phyloP scores from a whole-genome alignment of 305 asterid genomes.

The Solanum chacoense region DNA sequence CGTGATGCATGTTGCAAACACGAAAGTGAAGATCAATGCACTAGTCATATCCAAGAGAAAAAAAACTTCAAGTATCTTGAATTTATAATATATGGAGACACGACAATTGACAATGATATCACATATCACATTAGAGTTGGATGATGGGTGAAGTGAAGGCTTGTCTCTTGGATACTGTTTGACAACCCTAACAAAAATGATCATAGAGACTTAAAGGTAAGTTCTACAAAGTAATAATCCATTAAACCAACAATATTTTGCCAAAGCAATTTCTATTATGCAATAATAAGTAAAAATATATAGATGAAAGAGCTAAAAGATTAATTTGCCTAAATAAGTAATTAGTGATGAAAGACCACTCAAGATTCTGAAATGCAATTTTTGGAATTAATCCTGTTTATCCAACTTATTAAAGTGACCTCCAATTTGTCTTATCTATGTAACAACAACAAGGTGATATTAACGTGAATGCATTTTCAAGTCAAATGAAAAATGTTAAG shows the following conservation, averaged over 20 bases:
- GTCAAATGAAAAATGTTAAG: background rate
- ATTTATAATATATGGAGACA: background rate
- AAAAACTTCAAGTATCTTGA: background rate
- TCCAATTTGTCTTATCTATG: background rate
- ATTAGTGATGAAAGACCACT: background rate
- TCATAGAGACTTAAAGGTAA: too few relatives aligned
- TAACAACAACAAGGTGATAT: background rate
- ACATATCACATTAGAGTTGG: rapidly evolving
- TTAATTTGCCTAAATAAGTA: background rate
- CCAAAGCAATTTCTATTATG: background rate
- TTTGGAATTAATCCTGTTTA: background rate
- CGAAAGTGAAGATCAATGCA: background rate
- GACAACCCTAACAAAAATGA: background rate
- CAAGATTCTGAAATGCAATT: background rate
- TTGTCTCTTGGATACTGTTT: background rate
- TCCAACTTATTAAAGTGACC: background rate
- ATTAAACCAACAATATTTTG: too few relatives aligned
- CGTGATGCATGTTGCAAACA: background rate
- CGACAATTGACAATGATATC: background rate
- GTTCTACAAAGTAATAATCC: too few relatives aligned
- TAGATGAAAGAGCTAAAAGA: background rate
- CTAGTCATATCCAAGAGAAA: background rate
- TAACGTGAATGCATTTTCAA: background rate
- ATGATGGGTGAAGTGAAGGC: background rate
- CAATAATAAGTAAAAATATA: background rate